Percentiles rank a stretch among this genome's conserved stretches.
Evolutionary conservation across 2,329 filamentous ascomycete genomes (phyloP).

Genomic region (Akanthomyces muscarius): DNA sequence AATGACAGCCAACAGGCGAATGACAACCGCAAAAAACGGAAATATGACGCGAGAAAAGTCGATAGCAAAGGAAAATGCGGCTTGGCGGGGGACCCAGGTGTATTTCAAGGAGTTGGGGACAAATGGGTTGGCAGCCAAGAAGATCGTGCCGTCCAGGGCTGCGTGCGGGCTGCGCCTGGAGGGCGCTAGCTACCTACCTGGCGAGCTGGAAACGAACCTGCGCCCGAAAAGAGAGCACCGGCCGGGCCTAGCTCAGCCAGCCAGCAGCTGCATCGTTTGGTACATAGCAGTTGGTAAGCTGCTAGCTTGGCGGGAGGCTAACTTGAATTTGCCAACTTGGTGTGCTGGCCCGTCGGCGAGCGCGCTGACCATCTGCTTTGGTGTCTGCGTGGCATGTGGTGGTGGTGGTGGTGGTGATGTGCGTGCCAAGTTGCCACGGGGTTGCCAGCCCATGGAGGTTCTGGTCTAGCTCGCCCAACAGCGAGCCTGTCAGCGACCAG

Average conservation of each 20-base stretch:
- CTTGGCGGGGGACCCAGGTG: neutral
- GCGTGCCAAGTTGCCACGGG: neutral
- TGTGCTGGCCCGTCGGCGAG: neutral
- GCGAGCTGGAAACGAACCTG: neutral
- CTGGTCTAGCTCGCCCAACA: neutral
- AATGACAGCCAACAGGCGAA: neutral
- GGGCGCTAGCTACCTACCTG: neutral
- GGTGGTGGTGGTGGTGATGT: neutral
- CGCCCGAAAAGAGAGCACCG: neutral
- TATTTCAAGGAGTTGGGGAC: conserved; percentile 11
- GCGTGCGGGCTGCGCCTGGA: neutral
- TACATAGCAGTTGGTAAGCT: no score
- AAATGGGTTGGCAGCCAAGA: conserved; percentile 6
- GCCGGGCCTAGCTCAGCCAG: neutral
- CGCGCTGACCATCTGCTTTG: neutral
- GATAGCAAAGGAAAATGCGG: neutral
- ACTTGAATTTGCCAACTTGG: neutral
- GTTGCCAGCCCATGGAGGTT: neutral
- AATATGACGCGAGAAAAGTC: neutral
- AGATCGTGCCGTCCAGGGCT: conserved; percentile 1
- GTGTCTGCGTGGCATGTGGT: neutral
- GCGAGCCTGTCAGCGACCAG: neutral
- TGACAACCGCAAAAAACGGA: neutral
- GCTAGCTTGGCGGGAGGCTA: no score
- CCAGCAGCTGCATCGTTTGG: neutral